These are phyloP conservation scores for Quercus parvula DNA, from an alignment of 306 rosid species.

Conservation along the genomic window DNA sequence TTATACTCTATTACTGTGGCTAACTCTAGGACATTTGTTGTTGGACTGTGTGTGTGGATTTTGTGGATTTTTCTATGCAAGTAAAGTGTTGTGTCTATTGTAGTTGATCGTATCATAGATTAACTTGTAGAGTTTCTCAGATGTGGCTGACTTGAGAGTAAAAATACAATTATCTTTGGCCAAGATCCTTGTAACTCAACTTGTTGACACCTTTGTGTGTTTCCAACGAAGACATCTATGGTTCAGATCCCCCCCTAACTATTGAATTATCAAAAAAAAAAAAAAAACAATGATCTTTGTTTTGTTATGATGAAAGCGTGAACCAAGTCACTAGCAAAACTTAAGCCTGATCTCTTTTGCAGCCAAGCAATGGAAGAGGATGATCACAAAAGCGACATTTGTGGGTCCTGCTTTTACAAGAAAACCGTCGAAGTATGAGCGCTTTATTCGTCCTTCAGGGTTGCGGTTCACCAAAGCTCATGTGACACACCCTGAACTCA, in stretches of 20 bases:
- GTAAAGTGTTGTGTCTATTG: not conserved
- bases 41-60: not conserved
- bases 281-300: not conserved
- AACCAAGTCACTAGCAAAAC: not conserved
- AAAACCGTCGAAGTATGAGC: slow-evolving; percentile 92
- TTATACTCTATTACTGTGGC: not conserved
- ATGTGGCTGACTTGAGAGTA: not conserved
- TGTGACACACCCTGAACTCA: slow-evolving; percentile 90
- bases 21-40: not conserved
- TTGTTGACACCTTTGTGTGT: too few species aligned
- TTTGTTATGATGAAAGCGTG: not conserved
- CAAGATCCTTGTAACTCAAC: too few species aligned
- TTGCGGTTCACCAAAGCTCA: slow-evolving; percentile 88
- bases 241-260: too few species aligned
- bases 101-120: not conserved
- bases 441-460: slow-evolving; percentile 83
- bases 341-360: slow-evolving; percentile 16
- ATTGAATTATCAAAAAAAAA: too few species aligned
- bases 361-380: slow-evolving; percentile 98
- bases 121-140: not conserved
- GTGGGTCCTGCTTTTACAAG: slow-evolving; percentile 89
- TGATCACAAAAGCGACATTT: slow-evolving; percentile 93
- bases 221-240: too few species aligned
- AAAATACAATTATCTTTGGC: not conserved
- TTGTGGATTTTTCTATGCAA: not conserved